Percentiles rank a stretch among this genome's conserved stretches.
Conservation (phyloP, 176 grass and related monocot genomes). For the Oryza longistaminata region DNA sequence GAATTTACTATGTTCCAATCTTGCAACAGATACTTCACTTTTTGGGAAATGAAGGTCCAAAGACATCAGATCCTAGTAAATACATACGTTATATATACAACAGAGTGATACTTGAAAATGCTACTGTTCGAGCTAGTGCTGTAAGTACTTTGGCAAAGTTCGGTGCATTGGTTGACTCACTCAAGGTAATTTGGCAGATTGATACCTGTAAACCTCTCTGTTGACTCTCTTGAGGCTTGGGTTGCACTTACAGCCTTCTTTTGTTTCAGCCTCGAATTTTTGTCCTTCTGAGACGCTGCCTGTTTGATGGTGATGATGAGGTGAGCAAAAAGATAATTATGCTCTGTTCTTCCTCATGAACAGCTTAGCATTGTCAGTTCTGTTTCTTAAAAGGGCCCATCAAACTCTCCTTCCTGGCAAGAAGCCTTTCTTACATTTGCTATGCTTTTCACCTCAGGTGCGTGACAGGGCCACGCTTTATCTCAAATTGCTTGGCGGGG, state of each 20-base stretch:
- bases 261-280: conserved; percentile 95
- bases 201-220: not conserved
- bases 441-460: conserved; percentile 51
- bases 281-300: conserved; percentile 85
- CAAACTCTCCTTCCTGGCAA: not conserved
- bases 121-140: conserved; percentile 94
- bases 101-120: conserved; percentile 99
- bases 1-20: not conserved
- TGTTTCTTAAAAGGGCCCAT: not conserved
- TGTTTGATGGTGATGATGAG: conserved; percentile 99
- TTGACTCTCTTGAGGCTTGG: not conserved
- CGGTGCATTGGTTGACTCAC: conserved; percentile 82
- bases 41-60: conserved; percentile 98
- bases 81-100: conserved; percentile 99
- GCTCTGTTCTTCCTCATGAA: conserved; percentile 17
- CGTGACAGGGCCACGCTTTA: conserved; percentile 94
- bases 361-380: conserved; percentile 7
- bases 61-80: conserved; percentile 96
- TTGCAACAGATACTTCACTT: conserved; percentile 90
- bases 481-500: conserved; percentile 68
- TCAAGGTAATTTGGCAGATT: conserved; percentile 65
- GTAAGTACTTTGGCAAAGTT: conserved; percentile 98
- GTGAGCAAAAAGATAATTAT: conserved; percentile 41
- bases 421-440: conserved; percentile 15
- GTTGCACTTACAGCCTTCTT: conserved; percentile 31